Evolutionary conservation across 2,329 filamentous ascomycete species (phyloP).

Genomic region (Aspergillus floridensis): DNA sequence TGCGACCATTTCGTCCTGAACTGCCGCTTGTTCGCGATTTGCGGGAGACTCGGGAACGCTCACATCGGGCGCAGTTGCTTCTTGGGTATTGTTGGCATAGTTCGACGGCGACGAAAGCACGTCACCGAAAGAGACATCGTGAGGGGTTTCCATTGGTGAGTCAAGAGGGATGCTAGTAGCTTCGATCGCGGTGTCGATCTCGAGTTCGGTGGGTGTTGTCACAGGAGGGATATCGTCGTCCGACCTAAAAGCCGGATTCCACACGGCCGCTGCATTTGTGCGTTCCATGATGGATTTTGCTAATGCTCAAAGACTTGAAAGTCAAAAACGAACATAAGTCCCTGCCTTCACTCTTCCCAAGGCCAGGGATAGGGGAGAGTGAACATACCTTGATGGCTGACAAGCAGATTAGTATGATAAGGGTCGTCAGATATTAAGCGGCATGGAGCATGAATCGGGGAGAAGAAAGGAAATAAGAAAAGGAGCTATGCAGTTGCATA

Average conservation of each 20-base stretch:
- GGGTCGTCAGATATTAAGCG: slow-evolving; percentile 3
- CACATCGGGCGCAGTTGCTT: slow-evolving; percentile 9
- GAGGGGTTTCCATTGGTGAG: slow-evolving; percentile 6
- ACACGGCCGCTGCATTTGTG: slow-evolving; percentile 37
- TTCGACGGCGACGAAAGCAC: neutral
- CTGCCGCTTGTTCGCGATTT: neutral
- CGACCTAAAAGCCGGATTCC: slow-evolving; percentile 57
- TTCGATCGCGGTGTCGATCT: slow-evolving; percentile 4
- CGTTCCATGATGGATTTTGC: slow-evolving; percentile 23
- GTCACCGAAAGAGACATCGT: neutral
- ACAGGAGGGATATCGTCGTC: slow-evolving; percentile 30
- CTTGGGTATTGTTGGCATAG: slow-evolving; percentile 15
- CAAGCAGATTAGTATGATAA: slow-evolving; percentile 13
- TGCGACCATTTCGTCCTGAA: neutral
- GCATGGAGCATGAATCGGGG: slow-evolving; percentile 11
- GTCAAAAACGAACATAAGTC: slow-evolving; percentile 12
- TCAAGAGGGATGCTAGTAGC: slow-evolving; percentile 4
- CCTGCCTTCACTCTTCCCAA: slow-evolving; percentile 25
- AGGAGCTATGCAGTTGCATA: neutral
- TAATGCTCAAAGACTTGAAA: slow-evolving; percentile 1
- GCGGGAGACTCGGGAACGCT: neutral
- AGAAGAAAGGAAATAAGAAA: neutral
- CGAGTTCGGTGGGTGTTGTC: slow-evolving; percentile 15
- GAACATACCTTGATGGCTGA: slow-evolving; percentile 20
- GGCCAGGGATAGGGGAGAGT: slow-evolving; percentile 21